phyloP scores from a whole-genome alignment of 2,329 filamentous ascomycete genomes.

The Acrocalymma vagum region DNA sequence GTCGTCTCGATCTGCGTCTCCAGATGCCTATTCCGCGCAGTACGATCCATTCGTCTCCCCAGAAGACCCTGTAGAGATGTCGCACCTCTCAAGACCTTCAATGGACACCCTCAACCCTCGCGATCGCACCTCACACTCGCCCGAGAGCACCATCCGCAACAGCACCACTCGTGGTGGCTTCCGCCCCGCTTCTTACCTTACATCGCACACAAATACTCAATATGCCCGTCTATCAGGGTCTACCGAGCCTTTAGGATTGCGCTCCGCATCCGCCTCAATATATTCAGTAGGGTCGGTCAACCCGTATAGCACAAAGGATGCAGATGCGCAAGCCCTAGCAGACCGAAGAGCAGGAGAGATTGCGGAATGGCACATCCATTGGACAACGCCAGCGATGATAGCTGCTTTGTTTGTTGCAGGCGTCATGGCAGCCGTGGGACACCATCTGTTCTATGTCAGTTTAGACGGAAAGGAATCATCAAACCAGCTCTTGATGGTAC shows the following conservation, averaged over 20 bases:
- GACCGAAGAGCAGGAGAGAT: slow-evolving; percentile 42
- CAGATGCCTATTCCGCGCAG: slow-evolving; percentile 25
- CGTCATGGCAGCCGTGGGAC: slow-evolving; percentile 39
- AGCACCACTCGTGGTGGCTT: slow-evolving; percentile 18
- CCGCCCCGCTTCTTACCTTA: slow-evolving; percentile 25
- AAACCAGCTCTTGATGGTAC: slow-evolving; percentile 43
- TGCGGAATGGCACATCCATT: slow-evolving; percentile 47
- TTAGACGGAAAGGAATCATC: slow-evolving; percentile 39
- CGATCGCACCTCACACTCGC: no score
- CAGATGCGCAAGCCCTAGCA: slow-evolving; percentile 41
- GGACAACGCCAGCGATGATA: slow-evolving; percentile 42
- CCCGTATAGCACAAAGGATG: slow-evolving; percentile 37
- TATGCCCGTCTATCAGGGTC: slow-evolving; percentile 30
- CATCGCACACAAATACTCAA: slow-evolving; percentile 16
- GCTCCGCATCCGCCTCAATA: slow-evolving; percentile 28
- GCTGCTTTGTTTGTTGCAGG: slow-evolving; percentile 38
- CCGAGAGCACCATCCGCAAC: no score
- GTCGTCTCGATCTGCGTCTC: slow-evolving; percentile 35
- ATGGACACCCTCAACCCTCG: slow-evolving; percentile 16
- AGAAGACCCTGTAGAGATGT: slow-evolving; percentile 40
- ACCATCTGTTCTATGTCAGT: slow-evolving; percentile 44
- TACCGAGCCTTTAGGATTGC: slow-evolving; percentile 19
- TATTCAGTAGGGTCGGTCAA: slow-evolving; percentile 32
- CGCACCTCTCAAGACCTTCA: slow-evolving; percentile 21
- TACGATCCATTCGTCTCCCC: slow-evolving; percentile 39